Percentiles rank a stretch among this genome's conserved stretches.
These are phyloP conservation scores for Colletotrichum sansevieriae DNA, from an alignment of 2,329 filamentous ascomycete species.

Conservation along the genomic window DNA sequence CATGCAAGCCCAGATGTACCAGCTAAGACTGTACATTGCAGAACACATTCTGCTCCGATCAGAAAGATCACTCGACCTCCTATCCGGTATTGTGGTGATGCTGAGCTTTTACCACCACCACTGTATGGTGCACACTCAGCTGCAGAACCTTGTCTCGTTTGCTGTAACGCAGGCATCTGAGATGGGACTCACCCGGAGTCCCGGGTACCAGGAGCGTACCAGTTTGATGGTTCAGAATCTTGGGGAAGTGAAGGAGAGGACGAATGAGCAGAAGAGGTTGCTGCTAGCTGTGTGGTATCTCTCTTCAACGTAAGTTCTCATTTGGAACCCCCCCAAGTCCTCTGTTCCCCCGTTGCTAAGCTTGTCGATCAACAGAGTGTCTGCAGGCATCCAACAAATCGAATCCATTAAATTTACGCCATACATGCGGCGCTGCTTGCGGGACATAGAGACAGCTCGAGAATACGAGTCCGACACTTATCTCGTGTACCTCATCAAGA, in stretches of 20 bases:
- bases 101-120: conserved; percentile 67
- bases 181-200: conserved; percentile 58
- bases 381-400: conserved; percentile 57
- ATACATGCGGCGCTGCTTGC: conserved; percentile 65
- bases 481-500: conserved; percentile 60
- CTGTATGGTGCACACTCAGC: conserved; percentile 65
- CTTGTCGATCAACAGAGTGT: conserved; percentile 48
- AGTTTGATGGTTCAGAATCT: conserved; percentile 58
- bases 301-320: conserved; percentile 59
- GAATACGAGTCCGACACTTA: conserved; percentile 62
- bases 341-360: conserved; percentile 39
- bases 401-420: conserved; percentile 63
- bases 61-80: conserved; percentile 63
- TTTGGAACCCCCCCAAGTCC: accelerated
- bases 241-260: conserved; percentile 54
- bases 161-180: conserved; percentile 62
- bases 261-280: conserved; percentile 65
- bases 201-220: conserved; percentile 57
- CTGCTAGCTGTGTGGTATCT: conserved; percentile 68
- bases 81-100: conserved; percentile 63
- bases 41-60: conserved; percentile 65
- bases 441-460: conserved; percentile 55
- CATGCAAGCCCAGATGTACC: conserved; percentile 64
- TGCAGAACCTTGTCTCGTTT: conserved; percentile 64
- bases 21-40: conserved; percentile 59